A percentile compares a stretch with the other conserved stretches of the same genome.
Conservation (phyloP, 768 basidiomycete species). For the Nevesoporus exiguus region DNA sequence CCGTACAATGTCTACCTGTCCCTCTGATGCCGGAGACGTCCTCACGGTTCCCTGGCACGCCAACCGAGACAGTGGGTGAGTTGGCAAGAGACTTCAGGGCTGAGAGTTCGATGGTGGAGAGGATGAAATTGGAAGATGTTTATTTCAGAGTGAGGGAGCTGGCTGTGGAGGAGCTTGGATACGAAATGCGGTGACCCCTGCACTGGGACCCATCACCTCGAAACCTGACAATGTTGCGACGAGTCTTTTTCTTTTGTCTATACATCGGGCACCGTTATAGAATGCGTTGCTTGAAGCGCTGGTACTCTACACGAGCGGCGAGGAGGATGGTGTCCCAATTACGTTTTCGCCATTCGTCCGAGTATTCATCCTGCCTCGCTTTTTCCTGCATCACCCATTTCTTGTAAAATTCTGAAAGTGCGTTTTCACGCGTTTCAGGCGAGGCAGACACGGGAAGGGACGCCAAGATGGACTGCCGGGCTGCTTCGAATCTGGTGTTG, state of each 20-base stretch:
- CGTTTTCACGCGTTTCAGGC: constrained; percentile 57
- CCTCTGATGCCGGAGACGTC: constrained; percentile 59
- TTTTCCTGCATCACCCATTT: constrained; percentile 74
- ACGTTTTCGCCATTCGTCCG: constrained; percentile 61
- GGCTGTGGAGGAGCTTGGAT: constrained; percentile 47
- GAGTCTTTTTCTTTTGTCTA: too few species aligned
- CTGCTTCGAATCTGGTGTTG: constrained; percentile 76
- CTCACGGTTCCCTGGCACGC: constrained; percentile 73
- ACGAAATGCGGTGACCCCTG: constrained; percentile 27
- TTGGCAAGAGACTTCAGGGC: constrained; percentile 56
- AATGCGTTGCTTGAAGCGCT: constrained; percentile 38
- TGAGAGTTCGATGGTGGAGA: constrained; percentile 59
- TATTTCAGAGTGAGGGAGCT: constrained; percentile 63
- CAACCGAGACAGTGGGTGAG: constrained; percentile 58
- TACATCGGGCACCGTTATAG: constrained; percentile 5
- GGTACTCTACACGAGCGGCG: constrained; percentile 53
- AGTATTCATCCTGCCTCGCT: constrained; percentile 54
- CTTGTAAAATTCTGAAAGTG: constrained; percentile 68
- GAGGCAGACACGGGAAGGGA: constrained; percentile 52
- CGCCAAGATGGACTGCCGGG: constrained; percentile 54
- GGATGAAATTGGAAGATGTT: constrained; percentile 52
- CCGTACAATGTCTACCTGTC: constrained; percentile 54
- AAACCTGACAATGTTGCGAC: neutral
- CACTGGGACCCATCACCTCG: neutral
- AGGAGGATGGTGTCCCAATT: constrained; percentile 57